Evolutionary conservation across 2,329 filamentous ascomycete species (phyloP).

Genomic region (Akanthomyces muscarius): DNA sequence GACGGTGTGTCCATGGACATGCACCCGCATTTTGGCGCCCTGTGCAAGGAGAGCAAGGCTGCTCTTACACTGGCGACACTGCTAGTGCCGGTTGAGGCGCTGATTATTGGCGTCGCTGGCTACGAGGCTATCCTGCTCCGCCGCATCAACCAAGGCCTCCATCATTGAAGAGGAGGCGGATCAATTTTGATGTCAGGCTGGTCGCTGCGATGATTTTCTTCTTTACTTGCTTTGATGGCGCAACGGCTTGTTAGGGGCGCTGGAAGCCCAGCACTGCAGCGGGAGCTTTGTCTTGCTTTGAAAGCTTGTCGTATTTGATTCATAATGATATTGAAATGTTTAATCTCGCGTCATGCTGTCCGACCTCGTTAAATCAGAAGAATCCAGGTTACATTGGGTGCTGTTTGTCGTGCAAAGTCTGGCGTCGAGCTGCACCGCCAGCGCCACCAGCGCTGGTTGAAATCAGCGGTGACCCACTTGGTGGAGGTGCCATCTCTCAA

Average conservation of each 20-base stretch:
- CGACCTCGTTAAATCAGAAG: neutral
- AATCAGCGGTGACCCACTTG: slow-evolving; percentile 11
- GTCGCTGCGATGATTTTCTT: neutral
- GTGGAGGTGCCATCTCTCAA: neutral
- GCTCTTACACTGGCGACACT: slow-evolving; percentile 52
- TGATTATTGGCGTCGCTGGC: slow-evolving; percentile 43
- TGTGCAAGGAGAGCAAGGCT: slow-evolving; percentile 54
- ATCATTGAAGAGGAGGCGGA: neutral
- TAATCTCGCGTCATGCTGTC: neutral
- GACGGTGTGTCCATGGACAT: slow-evolving; percentile 46
- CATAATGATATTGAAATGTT: neutral
- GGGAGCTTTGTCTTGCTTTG: neutral
- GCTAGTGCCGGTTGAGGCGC: slow-evolving; percentile 53
- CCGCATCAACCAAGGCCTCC: slow-evolving; percentile 30
- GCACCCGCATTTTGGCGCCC: slow-evolving; percentile 51
- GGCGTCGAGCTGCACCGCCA: neutral
- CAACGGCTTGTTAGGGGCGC: neutral
- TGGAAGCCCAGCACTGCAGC: neutral
- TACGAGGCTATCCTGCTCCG: slow-evolving; percentile 39
- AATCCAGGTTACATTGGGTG: neutral
- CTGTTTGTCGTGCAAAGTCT: slow-evolving; percentile 6
- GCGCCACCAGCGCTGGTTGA: neutral
- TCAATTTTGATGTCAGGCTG: neutral
- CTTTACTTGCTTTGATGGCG: neutral
- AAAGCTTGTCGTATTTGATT: neutral